phyloP scores from a whole-genome alignment of 345 rosid species.

The Aquilaria yunnanensis region DNA sequence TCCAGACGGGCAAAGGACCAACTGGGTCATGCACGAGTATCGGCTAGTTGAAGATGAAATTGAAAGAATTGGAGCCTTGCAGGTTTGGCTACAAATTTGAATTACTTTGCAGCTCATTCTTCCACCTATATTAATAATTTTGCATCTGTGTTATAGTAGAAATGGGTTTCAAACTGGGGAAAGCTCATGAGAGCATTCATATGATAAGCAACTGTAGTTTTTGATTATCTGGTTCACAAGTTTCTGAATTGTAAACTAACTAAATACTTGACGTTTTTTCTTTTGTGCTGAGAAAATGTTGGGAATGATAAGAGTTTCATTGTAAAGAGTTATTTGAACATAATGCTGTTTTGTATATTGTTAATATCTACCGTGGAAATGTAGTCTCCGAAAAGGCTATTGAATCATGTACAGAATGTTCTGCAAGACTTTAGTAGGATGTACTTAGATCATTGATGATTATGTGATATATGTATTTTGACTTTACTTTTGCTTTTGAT shows the following conservation, averaged over 20 bases:
- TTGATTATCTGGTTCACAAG: no score
- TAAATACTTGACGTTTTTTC: no score
- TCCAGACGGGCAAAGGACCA: constrained; percentile 52
- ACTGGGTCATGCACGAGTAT: constrained; percentile 89
- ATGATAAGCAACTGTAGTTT: no score
- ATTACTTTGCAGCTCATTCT: constrained; percentile 1
- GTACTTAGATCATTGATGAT: no score
- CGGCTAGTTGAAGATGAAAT: constrained; percentile 50
- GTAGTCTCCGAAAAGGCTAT: no score
- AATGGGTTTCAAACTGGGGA: background rate
- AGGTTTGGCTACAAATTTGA: constrained; percentile 28
- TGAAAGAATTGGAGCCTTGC: constrained; percentile 30
- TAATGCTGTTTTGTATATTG: no score
- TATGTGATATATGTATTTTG: no score
- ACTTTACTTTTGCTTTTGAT: constrained; percentile 11
- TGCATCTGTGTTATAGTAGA: background rate
- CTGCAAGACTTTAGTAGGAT: no score
- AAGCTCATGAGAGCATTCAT: no score
- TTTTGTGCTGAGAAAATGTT: constrained; percentile 3
- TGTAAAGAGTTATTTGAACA: background rate
- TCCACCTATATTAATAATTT: constrained; percentile 1
- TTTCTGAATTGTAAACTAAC: no score
- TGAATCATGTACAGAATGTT: no score
- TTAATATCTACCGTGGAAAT: no score
- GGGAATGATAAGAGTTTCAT: background rate